Percentiles rank a stretch among this genome's conserved stretches.
Conservation (phyloP, 1,139 yeast species). For the Blastobotrys proliferans region DNA sequence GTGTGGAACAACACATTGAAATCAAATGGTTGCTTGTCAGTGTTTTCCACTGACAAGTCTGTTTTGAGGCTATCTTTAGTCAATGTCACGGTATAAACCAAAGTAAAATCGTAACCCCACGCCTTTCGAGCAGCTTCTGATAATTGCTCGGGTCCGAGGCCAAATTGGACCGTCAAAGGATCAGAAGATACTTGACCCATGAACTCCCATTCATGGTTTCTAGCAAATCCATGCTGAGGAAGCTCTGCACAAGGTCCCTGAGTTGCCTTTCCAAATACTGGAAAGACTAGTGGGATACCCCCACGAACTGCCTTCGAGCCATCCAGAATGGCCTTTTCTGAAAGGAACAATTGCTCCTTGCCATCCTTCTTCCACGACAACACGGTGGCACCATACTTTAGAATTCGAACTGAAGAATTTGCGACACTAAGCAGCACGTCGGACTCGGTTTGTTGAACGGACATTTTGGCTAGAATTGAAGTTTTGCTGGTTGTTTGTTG, state of each 20-base stretch:
- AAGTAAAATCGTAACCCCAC: constrained; percentile 73
- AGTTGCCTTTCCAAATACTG: constrained; percentile 77
- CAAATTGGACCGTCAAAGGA: constrained; percentile 80
- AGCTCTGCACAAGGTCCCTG: constrained; percentile 46
- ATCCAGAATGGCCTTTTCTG: constrained; percentile 71
- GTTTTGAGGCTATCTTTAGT: constrained; percentile 54
- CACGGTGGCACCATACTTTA: constrained; percentile 86
- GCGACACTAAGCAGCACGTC: constrained; percentile 57
- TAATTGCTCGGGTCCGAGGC: constrained; percentile 79
- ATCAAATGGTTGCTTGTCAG: constrained; percentile 58
- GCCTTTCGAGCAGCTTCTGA: constrained; percentile 49
- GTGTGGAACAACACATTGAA: constrained; percentile 97
- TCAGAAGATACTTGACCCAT: constrained; percentile 67
- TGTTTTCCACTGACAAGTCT: constrained; percentile 68
- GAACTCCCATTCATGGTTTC: constrained; percentile 87
- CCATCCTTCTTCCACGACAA: constrained; percentile 73
- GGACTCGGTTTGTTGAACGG: constrained; percentile 61
- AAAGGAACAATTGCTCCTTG: constrained; percentile 64
- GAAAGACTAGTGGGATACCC: constrained; percentile 94
- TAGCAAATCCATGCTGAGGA: constrained; percentile 96
- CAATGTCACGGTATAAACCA: constrained; percentile 57
- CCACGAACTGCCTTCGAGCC: constrained; percentile 94
- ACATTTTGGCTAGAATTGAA: constrained; percentile 37
- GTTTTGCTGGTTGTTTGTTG: neutral
- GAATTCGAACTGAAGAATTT: constrained; percentile 55